Evolutionary conservation across 768 basidiomycete species (phyloP).

Genomic region (Lactarius hengduanensis): DNA sequence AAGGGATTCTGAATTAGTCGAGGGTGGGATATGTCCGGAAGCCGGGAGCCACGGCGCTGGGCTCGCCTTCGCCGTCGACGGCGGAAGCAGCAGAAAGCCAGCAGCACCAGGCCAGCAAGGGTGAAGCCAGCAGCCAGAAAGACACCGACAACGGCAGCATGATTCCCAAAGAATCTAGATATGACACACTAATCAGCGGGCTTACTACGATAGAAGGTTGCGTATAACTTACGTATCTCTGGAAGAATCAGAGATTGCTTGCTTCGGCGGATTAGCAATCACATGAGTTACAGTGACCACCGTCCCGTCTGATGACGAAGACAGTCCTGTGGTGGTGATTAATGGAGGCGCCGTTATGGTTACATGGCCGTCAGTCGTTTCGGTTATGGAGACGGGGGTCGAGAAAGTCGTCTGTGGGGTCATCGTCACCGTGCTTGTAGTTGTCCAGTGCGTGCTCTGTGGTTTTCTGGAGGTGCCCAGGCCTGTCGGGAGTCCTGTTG

Average conservation of each 20-base stretch:
- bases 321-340: conserved; percentile 47
- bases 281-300: conserved; percentile 51
- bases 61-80: conserved; percentile 41
- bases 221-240: conserved; percentile 21
- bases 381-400: conserved; percentile 43
- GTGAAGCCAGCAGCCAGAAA: conserved; percentile 67
- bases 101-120: conserved; percentile 45
- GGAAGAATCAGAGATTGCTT: conserved; percentile 1
- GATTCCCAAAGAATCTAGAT: conserved; percentile 63
- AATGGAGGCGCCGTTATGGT: conserved; percentile 45
- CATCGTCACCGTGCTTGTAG: conserved; percentile 44
- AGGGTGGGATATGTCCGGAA: conserved; percentile 30
- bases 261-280: conserved; percentile 48
- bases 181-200: background rate
- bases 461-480: background rate
- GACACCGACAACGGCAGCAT: conserved; percentile 68
- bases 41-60: background rate
- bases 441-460: conserved; percentile 32
- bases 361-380: conserved; percentile 42
- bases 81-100: conserved; percentile 44
- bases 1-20: conserved; percentile 38
- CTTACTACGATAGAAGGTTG: background rate
- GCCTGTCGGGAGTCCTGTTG: background rate
- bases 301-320: conserved; percentile 45
- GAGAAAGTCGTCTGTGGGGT: conserved; percentile 45